Evolutionary conservation across 495 filamentous ascomycete species (phyloP), one percentile per base, ranked within the genome.

Genomic region (Apiosordaria backusii): DNA sequence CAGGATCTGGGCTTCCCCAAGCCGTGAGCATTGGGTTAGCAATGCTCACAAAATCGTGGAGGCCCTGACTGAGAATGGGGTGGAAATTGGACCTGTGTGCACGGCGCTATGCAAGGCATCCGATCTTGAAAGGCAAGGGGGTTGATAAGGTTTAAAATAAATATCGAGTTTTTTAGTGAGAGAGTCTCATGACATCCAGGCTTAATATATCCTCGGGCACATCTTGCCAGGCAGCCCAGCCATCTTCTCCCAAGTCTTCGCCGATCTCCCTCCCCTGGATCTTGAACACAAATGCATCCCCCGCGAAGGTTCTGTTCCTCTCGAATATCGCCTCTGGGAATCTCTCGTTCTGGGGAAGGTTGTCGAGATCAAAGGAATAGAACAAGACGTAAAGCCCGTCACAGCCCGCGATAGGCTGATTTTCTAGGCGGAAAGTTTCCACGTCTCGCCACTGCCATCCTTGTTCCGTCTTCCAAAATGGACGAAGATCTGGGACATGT

Each of bases 281-380:
- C 55, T 24, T 58, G 22, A 58, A 23, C 55, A 24, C 55, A 58
- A 58, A 58, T 22, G 55, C 55, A 58, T 58, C 55, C 6, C 55
- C 55, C 4, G 55, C 55, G 9, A 58, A 58, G 18, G 6, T 24
- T 18, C 55, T 19, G 4, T n/a, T 26, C 55, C 55, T 22, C 21
- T 22, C 55, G 55, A 15, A 58, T 1, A 58, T 26, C 6, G 55
- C 55, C 55, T 58, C 19, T 10, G 55, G 55, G 21, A 24, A 58
- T 13, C 21, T 58, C 22, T 16, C 19, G 22, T 58, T 58, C 21
- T 58, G 16, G 7, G 55, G 55, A 19, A 58, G 55, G 13, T 23
- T 24, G 21, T 58, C 55, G 2, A 58, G 55, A 24, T 58, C 21
- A 13, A 58, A 58, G 19, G 55, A 58, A 22, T 58, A 58, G 55